A percentile compares a stretch with the other conserved stretches of the same genome.
Evolutionary conservation across 1,284 basidiomycete species (phyloP).

Genomic region (Neotropicomus parvogracilis): DNA sequence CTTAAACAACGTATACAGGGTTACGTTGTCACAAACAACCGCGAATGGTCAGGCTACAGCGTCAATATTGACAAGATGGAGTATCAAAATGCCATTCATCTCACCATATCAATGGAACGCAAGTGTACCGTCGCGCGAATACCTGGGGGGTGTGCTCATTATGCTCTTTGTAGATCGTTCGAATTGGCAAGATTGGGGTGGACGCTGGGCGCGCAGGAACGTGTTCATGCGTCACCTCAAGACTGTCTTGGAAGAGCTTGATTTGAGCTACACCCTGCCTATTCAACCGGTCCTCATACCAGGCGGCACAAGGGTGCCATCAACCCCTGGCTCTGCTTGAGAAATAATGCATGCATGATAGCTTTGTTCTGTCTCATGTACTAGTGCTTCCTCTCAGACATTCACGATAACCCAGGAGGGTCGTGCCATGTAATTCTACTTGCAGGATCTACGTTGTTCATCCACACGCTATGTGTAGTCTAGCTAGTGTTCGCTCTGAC

Average conservation of each 20-base stretch:
- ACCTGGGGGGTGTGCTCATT: constrained; percentile 13
- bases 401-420: background rate
- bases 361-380: background rate
- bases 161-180: constrained; percentile 50
- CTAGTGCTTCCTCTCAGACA: background rate
- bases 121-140: constrained; percentile 31
- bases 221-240: constrained; percentile 72
- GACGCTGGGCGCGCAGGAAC: constrained; percentile 67
- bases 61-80: constrained; percentile 77
- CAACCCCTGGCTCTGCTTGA: background rate
- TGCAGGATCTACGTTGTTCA: background rate
- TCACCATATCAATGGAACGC: constrained; percentile 76
- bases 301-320: constrained; percentile 6
- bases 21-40: constrained; percentile 63
- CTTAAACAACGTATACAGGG: constrained; percentile 55
- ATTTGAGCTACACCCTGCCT: constrained; percentile 66
- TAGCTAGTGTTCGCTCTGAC: background rate
- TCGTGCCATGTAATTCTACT: background rate
- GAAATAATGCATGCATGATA: background rate
- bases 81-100: constrained; percentile 65
- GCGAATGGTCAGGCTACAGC: constrained; percentile 65
- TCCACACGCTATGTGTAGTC: background rate
- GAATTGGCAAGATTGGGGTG: constrained; percentile 88
- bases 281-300: constrained; percentile 67
- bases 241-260: constrained; percentile 64